Evolutionary conservation across 2,329 filamentous ascomycete species (phyloP), one percentile per base, ranked within the genome.

Genomic region (Cadophora gregata): DNA sequence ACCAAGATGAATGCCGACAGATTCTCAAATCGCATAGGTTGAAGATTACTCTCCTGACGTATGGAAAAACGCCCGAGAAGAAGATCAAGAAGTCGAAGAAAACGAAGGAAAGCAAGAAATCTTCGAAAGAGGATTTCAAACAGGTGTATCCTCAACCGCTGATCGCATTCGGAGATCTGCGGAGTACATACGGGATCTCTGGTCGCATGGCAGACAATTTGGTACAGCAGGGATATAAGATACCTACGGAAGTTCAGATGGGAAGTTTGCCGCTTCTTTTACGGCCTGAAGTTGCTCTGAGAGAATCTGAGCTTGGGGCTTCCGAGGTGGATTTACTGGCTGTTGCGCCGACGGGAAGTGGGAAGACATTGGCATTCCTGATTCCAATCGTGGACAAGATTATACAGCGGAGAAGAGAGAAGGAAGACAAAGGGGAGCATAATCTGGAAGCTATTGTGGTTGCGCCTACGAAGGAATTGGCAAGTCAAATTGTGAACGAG

Each of bases 161-260:
- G 71, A 86, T 86, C 53, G 87, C 88, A 0, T 98, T 99, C 76
- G 81, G 83, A 50, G 88, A 96, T 74, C 81, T 99, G 66, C 85
- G 88, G 45, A 82, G 83, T 36, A 83, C 83, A 53, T 97, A 95
- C 79, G 85, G 85, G n/a, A 87, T 97, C 50, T 91, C 93, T 4
- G 82, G 85, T 48, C 85, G 89, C 50, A 80, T 99, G 53, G 88
- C 88, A 1, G 87, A 91, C 67, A 99, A 99, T 75, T 82, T 99
- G 33, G 83, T 86, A 16, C 85, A 87, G n/a, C 93, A 98, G 79
- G 93, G 92, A 12, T 99, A 97, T 77, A 88, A 86, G 42, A 83
- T 93, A 65, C 96, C 96, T 14, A 99, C 96, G 0, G 95, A 98
- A 79, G 94, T 99, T 14, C 96, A 99, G 78, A 86, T 98, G 79